Conservation (phyloP, 2,329 filamentous ascomycete species). For the Penicillium psychrosexuale region DNA sequence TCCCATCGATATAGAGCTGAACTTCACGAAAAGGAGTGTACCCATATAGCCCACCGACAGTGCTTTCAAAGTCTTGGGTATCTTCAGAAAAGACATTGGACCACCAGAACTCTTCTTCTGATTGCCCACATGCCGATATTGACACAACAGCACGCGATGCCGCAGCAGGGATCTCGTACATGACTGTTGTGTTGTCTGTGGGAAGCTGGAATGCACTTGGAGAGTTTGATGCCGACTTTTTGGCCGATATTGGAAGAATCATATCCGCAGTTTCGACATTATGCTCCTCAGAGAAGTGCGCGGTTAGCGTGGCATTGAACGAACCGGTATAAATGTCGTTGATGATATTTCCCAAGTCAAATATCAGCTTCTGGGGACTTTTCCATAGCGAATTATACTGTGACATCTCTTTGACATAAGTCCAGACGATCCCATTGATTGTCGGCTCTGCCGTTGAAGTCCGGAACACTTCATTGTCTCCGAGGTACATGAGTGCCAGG, state of each 20-base stretch:
- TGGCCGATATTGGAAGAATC: conserved; percentile 60
- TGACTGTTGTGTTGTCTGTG: conserved; percentile 57
- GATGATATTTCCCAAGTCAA: conserved; percentile 73
- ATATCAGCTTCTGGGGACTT: conserved; percentile 68
- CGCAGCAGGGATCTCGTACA: conserved; percentile 63
- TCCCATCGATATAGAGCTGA: conserved; percentile 70
- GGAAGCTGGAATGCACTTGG: conserved; percentile 69
- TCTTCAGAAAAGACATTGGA: conserved; percentile 67
- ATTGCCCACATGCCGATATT: conserved; percentile 74
- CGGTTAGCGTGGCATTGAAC: conserved; percentile 72
- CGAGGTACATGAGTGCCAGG: conserved; percentile 70
- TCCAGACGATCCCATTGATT: conserved; percentile 67
- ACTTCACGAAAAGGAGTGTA: conserved; percentile 75
- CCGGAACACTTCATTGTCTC: conserved; percentile 75
- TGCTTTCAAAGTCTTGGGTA: conserved; percentile 56
- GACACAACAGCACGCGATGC: conserved; percentile 68
- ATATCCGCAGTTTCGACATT: conserved; percentile 54
- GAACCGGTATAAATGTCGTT: conserved; percentile 67
- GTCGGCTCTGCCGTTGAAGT: conserved; percentile 81
- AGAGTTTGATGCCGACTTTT: conserved; percentile 39
- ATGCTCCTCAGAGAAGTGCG: conserved; percentile 62
- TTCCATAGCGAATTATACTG: conserved; percentile 67
- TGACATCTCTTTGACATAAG: conserved; percentile 75
- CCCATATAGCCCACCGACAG: conserved; percentile 59
- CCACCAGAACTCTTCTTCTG: conserved; percentile 82